Evolutionary conservation across 2,329 filamentous ascomycete genomes (phyloP), one percentile per base, ranked within the genome.

Genomic region (Scytalidium sp.): DNA sequence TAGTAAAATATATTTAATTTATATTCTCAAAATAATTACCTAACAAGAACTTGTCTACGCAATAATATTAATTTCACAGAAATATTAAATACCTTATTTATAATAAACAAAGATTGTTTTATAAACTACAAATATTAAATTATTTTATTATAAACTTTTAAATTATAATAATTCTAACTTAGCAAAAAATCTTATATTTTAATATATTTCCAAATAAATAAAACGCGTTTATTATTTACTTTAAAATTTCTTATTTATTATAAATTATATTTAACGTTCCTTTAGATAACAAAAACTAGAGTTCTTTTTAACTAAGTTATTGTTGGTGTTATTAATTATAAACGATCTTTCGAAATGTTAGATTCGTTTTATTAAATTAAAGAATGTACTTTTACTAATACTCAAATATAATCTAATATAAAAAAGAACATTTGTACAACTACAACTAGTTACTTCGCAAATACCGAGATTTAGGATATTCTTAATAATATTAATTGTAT

Each of bases 221-320:
- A n/a, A n/a, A n/a, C n/a, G n/a, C n/a, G n/a, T n/a, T n/a, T n/a
- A n/a, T n/a, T n/a, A n/a, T n/a, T n/a, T n/a, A n/a, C n/a, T n/a
- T n/a, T n/a, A n/a, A n/a, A n/a, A n/a, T n/a, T n/a, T n/a, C n/a
- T n/a, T n/a, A n/a, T n/a, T n/a, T n/a, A n/a, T n/a, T n/a, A n/a
- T n/a, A n/a, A n/a, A n/a, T n/a, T n/a, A n/a, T n/a, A n/a, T n/a
- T n/a, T 71, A 62, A n/a, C n/a, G n/a, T n/a, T n/a, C n/a, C n/a
- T n/a, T n/a, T n/a, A n/a, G n/a, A 60, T 70, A 45, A 74, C 69
- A 7, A 67, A 70, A 29, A 63, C 63, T 19, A 55, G 59, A 7
- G 57, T 67, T 9, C 49, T 53, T 2, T 54, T 57, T 1, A 59
- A 56, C 50, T 65, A 67, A 52, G 48, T 70, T 8, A 20, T 62